Conservation (phyloP, 1,139 yeast species). For the Yueomyces sp. region DNA sequence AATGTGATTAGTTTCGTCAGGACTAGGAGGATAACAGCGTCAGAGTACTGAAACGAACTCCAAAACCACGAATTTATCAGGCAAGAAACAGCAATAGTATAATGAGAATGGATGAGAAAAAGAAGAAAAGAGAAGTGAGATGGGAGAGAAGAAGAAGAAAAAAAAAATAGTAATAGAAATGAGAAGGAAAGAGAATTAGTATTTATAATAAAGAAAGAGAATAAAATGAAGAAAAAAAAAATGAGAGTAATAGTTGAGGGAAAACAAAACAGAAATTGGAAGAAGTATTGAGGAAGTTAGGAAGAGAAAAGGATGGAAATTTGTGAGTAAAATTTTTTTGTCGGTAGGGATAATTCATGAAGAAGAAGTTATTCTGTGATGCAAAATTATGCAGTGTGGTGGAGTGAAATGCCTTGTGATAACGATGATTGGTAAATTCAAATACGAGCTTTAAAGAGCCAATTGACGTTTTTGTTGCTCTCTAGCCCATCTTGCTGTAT, state of each 20-base stretch:
- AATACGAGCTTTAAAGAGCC: conserved; percentile 9
- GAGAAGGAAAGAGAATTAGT: conserved; percentile 1
- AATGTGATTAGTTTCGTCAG: too few relatives aligned
- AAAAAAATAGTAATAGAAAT: not conserved
- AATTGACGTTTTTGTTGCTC: conserved; percentile 41
- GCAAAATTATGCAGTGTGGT: too few relatives aligned
- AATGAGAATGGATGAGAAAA: not conserved
- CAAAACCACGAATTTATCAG: too few relatives aligned
- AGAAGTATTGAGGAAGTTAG: not conserved
- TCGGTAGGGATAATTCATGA: too few relatives aligned
- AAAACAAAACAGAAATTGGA: conserved; percentile 1
- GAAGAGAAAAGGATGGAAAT: not conserved
- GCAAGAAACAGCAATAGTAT: too few relatives aligned
- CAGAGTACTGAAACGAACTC: too few relatives aligned
- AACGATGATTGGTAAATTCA: not conserved
- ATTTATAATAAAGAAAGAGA: conserved; percentile 3
- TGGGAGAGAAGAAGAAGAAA: not conserved
- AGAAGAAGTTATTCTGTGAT: too few relatives aligned
- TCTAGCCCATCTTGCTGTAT: conserved; percentile 94
- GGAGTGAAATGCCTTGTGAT: too few relatives aligned
- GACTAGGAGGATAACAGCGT: too few relatives aligned
- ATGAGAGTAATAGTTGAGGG: conserved; percentile 5
- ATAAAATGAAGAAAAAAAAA: conserved; percentile 1
- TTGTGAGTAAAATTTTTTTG: not conserved
- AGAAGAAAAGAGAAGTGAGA: not conserved